Percentiles rank a stretch among this genome's conserved stretches.
phyloP scores from a whole-genome alignment of 2,329 filamentous ascomycete genomes.

The Diaporthe velutina region DNA sequence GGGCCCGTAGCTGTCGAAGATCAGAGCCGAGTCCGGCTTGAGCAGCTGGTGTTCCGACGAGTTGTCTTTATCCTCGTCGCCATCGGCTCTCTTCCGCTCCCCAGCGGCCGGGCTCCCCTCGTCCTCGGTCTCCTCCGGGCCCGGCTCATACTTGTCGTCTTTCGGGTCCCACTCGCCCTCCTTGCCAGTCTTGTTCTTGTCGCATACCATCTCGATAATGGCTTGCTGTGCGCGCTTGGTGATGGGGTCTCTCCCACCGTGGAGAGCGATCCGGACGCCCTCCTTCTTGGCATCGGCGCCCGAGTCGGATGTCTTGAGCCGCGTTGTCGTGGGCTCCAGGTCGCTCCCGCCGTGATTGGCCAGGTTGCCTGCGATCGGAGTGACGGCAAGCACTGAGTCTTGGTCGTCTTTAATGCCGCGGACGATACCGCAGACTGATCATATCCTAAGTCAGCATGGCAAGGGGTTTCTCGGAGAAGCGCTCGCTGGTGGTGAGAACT shows the following conservation, averaged over 20 bases:
- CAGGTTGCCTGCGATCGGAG: slow-evolving; percentile 82
- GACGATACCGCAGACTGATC: slow-evolving; percentile 80
- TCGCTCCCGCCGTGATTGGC: slow-evolving; percentile 66
- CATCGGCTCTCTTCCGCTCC: slow-evolving; percentile 41
- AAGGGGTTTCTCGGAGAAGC: background rate
- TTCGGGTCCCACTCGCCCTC: slow-evolving; percentile 74
- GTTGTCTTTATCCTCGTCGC: slow-evolving; percentile 47
- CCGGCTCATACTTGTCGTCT: slow-evolving; percentile 65
- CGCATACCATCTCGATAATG: slow-evolving; percentile 88
- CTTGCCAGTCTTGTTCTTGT: slow-evolving; percentile 77
- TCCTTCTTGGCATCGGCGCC: slow-evolving; percentile 76
- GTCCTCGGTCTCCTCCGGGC: slow-evolving; percentile 32
- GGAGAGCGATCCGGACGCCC: slow-evolving; percentile 78
- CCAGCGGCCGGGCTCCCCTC: slow-evolving; percentile 38
- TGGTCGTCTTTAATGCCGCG: slow-evolving; percentile 64
- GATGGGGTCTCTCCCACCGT: slow-evolving; percentile 66
- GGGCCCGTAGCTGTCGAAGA: slow-evolving; percentile 80
- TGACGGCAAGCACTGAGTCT: slow-evolving; percentile 68
- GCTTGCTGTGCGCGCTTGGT: slow-evolving; percentile 74
- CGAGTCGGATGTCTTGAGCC: slow-evolving; percentile 74
- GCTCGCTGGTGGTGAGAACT: slow-evolving; percentile 40
- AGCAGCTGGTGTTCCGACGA: slow-evolving; percentile 65
- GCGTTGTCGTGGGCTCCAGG: slow-evolving; percentile 75
- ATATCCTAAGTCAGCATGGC: background rate
- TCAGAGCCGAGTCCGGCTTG: slow-evolving; percentile 73